Base-by-base conservation (phyloP, 805 yeast genomes). In the Pichia heedii region DNA sequence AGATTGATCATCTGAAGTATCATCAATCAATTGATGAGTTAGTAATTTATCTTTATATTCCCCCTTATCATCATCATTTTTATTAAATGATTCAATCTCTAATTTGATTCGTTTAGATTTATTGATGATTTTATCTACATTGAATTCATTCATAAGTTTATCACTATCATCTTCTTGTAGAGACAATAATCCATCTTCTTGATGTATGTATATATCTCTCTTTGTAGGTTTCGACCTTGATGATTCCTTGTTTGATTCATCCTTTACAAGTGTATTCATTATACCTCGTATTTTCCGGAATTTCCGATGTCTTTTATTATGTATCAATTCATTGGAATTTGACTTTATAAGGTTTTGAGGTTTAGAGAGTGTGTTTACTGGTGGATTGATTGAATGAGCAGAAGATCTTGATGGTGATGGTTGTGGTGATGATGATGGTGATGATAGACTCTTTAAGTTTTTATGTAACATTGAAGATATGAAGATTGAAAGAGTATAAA, bases 101-200 rank as follows among this genome's bases (percentile, higher is more conserved):
- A 29, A 15, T 15, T 39, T 24, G 2, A 43, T 22, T 3, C 18
- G 13, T 10, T 33, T 13, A 5, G 45, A 34, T 16, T 27, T 22
- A 10, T 38, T 34, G 19, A 38, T 19, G 12, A 43, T 18, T 4
- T 39, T 36, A 10, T 39, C 35, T 15, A 43, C 34, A 29, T 39
- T 39, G 18, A 43, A 43, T 24, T 43, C 46, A n/a, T 39, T 35
- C 46, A 43, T 43, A 3, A 38, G 9, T 9, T n/a, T 29, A 15
- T 37, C 41, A n/a, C 13, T 22, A 16, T 37, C 45, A 10, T 18
- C 33, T 21, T 24, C n/a, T 27, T 27, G 12, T 8, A 11, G 27
- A 24, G 11, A 8, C 7, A 24, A 11, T 24, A 11, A 24, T 8
- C 27, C 27, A 6, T 8, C 15, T 9, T 27, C 32, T 8, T 27